These are phyloP conservation scores for Neolecta irregularis DNA, from an alignment of 1,139 yeast genomes.

Conservation along the genomic window DNA sequence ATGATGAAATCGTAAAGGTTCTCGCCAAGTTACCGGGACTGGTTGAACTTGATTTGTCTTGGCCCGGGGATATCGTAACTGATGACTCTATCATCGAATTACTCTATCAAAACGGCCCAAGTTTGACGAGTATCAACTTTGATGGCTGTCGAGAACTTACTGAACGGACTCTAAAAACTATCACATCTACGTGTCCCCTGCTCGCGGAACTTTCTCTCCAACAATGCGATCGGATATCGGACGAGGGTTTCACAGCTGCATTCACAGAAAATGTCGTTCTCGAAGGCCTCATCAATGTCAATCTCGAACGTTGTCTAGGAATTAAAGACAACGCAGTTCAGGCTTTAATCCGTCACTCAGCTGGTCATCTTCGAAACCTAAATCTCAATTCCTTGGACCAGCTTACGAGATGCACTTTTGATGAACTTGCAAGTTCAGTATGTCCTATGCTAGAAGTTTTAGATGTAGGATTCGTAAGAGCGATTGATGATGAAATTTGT, in stretches of 20 bases:
- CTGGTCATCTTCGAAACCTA: slow-evolving; percentile 48
- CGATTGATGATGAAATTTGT: slow-evolving; percentile 12
- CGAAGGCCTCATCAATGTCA: slow-evolving; percentile 47
- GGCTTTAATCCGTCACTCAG: slow-evolving; percentile 49
- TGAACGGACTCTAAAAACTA: slow-evolving; percentile 54
- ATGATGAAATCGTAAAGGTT: slow-evolving; percentile 39
- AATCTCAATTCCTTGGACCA: slow-evolving; percentile 54
- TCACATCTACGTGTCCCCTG: slow-evolving; percentile 44
- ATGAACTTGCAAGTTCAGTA: slow-evolving; percentile 24
- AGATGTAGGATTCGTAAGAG: slow-evolving; percentile 11
- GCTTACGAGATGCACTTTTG: slow-evolving; percentile 38
- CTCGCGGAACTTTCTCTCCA: slow-evolving; percentile 45
- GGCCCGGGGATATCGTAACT: slow-evolving; percentile 14
- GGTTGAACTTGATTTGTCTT: slow-evolving; percentile 39
- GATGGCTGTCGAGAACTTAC: slow-evolving; percentile 40
- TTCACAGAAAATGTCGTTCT: slow-evolving; percentile 40
- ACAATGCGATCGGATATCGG: slow-evolving; percentile 62
- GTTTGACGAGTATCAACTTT: slow-evolving; percentile 35
- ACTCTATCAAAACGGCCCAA: slow-evolving; percentile 22
- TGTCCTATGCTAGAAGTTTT: slow-evolving; percentile 5
- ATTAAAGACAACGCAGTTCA: slow-evolving; percentile 48
- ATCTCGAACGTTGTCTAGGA: slow-evolving; percentile 48
- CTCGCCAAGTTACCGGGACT: slow-evolving; percentile 47
- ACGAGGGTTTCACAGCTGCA: slow-evolving; percentile 46
- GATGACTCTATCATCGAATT: slow-evolving; percentile 14